Evolutionary conservation across 2,329 filamentous ascomycete genomes (phyloP).

Genomic region (Alternaria panax): DNA sequence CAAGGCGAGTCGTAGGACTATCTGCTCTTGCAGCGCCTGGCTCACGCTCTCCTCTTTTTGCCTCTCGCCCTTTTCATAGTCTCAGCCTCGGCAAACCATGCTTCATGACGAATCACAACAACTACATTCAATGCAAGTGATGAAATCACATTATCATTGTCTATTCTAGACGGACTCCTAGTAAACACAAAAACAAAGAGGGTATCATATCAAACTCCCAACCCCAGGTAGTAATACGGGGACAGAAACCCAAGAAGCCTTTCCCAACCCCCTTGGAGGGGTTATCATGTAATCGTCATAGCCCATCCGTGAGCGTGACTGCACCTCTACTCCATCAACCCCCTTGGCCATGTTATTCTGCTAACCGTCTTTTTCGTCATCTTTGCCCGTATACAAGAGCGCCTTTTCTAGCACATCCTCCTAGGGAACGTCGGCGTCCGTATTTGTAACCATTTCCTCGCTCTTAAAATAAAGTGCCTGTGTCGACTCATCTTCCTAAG

Average conservation of each 20-base stretch:
- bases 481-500: not conserved
- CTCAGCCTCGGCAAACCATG: not conserved
- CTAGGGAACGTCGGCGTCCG: not conserved
- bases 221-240: not conserved
- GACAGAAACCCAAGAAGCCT: not conserved
- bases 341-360: not conserved
- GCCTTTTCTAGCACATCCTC: not conserved
- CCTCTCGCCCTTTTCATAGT: not conserved
- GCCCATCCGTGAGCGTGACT: not conserved
- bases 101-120: not conserved
- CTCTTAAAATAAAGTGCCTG: too few relatives aligned
- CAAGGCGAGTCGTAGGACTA: slow-evolving; percentile 17
- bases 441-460: not conserved
- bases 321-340: not conserved
- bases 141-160: not conserved
- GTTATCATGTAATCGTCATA: not conserved
- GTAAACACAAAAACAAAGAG: not conserved
- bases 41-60: not conserved
- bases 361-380: not conserved
- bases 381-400: not conserved
- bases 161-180: not conserved
- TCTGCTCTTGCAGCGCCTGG: not conserved
- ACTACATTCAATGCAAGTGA: not conserved
- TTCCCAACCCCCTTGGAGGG: not conserved
- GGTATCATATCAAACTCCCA: slow-evolving; percentile 5